These are phyloP conservation scores for Cystobasidiaceae sp. DNA, from an alignment of 1,284 basidiomycete species.

Conservation along the genomic window DNA sequence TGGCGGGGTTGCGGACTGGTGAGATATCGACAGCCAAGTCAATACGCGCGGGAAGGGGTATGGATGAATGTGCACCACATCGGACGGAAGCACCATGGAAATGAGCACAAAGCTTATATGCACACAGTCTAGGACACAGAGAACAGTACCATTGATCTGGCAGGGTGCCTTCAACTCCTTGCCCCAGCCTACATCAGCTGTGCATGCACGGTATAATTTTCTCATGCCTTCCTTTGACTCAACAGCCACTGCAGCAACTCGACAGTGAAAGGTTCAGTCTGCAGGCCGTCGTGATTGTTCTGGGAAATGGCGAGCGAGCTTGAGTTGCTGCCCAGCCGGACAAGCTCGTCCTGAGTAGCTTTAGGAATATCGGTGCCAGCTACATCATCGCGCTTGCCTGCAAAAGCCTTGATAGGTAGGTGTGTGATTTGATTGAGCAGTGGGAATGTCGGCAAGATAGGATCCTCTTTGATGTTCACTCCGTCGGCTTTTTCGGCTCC, in stretches of 20 bases:
- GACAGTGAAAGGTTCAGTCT: not conserved
- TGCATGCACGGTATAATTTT: no score
- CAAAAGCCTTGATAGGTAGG: not conserved
- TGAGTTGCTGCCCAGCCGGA: not conserved
- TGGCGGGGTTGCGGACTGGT: no score
- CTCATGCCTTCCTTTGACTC: not conserved
- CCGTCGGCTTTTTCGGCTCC: conserved; percentile 6
- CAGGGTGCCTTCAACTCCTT: no score
- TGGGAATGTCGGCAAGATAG: not conserved
- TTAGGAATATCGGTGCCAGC: not conserved
- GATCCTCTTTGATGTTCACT: not conserved
- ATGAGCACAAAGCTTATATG: no score
- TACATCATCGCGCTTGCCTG: not conserved
- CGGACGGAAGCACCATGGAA: no score
- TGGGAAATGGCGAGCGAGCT: not conserved
- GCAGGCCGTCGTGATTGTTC: conserved; percentile 6
- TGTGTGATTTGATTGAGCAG: not conserved
- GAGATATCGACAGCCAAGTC: no score
- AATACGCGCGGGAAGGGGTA: no score
- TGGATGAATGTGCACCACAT: no score
- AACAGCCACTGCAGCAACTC: conserved; percentile 13
- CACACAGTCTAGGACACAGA: no score
- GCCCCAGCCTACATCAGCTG: no score
- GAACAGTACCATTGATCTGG: no score
- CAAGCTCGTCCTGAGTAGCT: not conserved